Percentiles rank a stretch among this genome's conserved stretches.
phyloP scores from a whole-genome alignment of 768 basidiomycete genomes.

The Lactarius vividus region DNA sequence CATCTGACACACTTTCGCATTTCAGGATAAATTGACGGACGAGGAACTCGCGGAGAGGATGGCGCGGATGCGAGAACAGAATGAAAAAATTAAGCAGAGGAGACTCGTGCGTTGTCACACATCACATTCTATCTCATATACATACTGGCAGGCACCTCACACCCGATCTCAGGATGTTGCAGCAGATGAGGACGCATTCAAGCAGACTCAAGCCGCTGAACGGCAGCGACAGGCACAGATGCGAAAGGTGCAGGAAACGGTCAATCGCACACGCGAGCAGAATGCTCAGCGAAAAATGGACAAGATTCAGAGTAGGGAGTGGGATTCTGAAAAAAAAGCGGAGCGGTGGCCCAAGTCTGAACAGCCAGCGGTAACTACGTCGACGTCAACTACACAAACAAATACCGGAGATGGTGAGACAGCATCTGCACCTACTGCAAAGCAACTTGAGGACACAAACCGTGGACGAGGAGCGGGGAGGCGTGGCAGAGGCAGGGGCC shows the following conservation, averaged over 20 bases:
- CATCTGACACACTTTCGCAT: constrained; percentile 5
- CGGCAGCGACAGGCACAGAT: constrained; percentile 53
- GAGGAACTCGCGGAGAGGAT: constrained; percentile 68
- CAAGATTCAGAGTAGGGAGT: constrained; percentile 74
- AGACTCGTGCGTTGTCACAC: constrained; percentile 45
- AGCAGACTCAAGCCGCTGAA: constrained; percentile 63
- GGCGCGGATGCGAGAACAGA: constrained; percentile 66
- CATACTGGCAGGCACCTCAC: constrained; percentile 4
- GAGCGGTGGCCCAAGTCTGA: constrained; percentile 26
- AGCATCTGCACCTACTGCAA: constrained; percentile 3
- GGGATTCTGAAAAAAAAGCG: constrained; percentile 71
- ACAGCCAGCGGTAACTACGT: constrained; percentile 6
- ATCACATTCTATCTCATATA: constrained; percentile 1
- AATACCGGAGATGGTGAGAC: constrained; percentile 15
- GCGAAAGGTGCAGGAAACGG: constrained; percentile 64
- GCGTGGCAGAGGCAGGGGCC: constrained; percentile 18
- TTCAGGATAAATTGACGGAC: constrained; percentile 64
- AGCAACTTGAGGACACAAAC: constrained; percentile 3
- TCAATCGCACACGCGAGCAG: constrained; percentile 71
- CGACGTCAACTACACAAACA: constrained; percentile 14
- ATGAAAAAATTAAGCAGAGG: constrained; percentile 73
- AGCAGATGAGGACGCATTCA: constrained; percentile 79
- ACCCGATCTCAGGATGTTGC: constrained; percentile 57
- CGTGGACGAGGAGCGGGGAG: constrained; percentile 11
- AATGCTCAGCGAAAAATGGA: constrained; percentile 80